A percentile compares a stretch with the other conserved stretches of the same genome.
Evolutionary conservation across 345 rosid genomes (phyloP).

Genomic region (Eutrema japonicum): DNA sequence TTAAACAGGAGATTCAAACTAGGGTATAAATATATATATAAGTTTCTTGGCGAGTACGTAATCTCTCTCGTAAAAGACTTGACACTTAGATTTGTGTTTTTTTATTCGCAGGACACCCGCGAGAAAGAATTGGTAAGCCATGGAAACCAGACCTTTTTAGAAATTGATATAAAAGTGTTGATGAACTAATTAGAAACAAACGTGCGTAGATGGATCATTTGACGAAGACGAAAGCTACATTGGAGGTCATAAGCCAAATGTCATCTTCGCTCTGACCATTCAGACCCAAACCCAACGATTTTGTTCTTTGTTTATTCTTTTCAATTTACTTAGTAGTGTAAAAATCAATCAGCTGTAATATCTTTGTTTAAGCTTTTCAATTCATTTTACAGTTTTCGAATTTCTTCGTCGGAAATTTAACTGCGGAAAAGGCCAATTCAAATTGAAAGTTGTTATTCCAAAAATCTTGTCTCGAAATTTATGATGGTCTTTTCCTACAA

Average conservation of each 20-base stretch:
- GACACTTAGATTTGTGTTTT: background rate
- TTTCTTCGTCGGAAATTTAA: background rate
- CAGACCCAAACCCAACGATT: conserved; percentile 11
- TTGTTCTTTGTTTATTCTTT: conserved; percentile 1
- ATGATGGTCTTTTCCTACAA: conserved; percentile 25
- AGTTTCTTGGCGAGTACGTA: conserved; percentile 16
- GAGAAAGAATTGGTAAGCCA: conserved; percentile 48
- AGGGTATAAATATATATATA: conserved; percentile 34
- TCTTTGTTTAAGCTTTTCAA: conserved; percentile 19
- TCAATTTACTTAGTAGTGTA: conserved; percentile 7
- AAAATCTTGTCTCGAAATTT: conserved; percentile 12
- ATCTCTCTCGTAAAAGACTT: conserved; percentile 16
- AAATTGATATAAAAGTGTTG: background rate
- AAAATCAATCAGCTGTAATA: conserved; percentile 26
- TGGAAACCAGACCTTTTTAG: background rate
- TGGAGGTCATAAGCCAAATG: conserved; percentile 47
- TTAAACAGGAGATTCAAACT: conserved; percentile 45
- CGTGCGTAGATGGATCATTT: conserved; percentile 47
- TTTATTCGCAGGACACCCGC: conserved; percentile 41
- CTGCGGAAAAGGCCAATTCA: conserved; percentile 6
- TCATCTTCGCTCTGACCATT: conserved; percentile 43
- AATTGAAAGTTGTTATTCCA: background rate
- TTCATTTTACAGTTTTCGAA: background rate
- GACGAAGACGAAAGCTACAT: conserved; percentile 47
- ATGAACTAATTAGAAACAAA: conserved; percentile 9